Evolutionary conservation across 441 rosid genomes (phyloP), one percentile per base, ranked within the genome.

Genomic region (Pelargonium cotyledonis): DNA sequence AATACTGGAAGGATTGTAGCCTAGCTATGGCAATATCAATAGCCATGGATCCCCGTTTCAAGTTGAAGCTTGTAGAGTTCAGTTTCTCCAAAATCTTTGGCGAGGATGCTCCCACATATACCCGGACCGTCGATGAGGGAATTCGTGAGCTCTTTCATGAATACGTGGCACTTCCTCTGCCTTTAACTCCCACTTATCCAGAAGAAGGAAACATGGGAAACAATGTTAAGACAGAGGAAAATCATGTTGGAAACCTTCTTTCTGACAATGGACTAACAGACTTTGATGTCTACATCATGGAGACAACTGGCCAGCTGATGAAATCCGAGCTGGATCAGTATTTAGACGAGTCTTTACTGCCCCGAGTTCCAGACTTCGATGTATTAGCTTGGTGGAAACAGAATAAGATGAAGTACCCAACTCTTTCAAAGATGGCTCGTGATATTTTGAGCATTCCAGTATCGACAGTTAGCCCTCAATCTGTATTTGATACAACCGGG

Each of bases 1-100:
- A 78, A 69, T 90, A 90, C 82, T 88, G 94, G 95, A 85, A 79
- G 73, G 91, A 86, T 65, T 88, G 90, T 67, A 81, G 94, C 86
- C 77, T 89, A 76, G 85, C 85, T 74, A 75, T 93, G 85, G 94
- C 97, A 10, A 68, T 84, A 72, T 94, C 95, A 2, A 70, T 75
- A 38, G 86, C 88, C 68, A 88, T 93, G 98, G 98, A 93, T 82
- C 97, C 98, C 8, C 87, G 96, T 63, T 93, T 90, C 82, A 93
- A 89, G 80, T 82, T 93, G 98, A 93, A 89, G 81, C 92, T 93
- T 23, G 96, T 93, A 1, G 97, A 90, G 79, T 90, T 90, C 76
- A 89, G 92, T 75, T 93, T 93, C 78, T 76, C 74, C 1, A 89
- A 88, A 75, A 75, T 90, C 63, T 89, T 73, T 19, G 97, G 95